phyloP scores from a whole-genome alignment of 2,329 filamentous ascomycete species.

The Alternaria sp. region DNA sequence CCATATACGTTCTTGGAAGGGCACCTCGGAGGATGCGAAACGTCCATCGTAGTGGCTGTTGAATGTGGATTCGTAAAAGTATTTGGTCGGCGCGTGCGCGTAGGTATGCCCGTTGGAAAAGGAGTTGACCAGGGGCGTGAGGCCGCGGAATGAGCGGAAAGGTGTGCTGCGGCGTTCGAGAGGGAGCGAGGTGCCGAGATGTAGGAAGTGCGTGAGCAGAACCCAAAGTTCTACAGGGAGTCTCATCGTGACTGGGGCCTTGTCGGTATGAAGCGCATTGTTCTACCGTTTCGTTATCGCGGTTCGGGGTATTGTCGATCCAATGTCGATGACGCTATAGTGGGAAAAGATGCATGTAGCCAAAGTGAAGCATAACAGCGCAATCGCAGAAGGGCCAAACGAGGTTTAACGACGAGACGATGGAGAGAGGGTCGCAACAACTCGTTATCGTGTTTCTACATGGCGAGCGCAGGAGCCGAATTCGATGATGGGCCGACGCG shows the following conservation, averaged over 20 bases:
- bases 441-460: conserved; percentile 9
- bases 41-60: conserved; percentile 64
- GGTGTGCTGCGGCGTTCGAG: conserved; percentile 9
- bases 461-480: neutral
- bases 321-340: neutral
- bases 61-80: conserved; percentile 53
- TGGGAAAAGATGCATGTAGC: neutral
- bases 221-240: neutral
- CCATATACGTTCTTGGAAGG: conserved; percentile 54
- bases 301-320: neutral
- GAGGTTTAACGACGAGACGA: neutral
- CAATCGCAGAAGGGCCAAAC: neutral
- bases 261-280: conserved; percentile 7
- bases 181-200: conserved; percentile 8
- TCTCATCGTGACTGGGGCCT: conserved; percentile 7
- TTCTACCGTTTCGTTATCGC: neutral
- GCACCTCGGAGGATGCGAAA: conserved; percentile 57
- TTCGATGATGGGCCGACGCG: neutral
- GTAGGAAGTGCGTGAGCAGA: neutral
- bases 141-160: conserved; percentile 18
- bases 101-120: conserved; percentile 22
- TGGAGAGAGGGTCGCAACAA: neutral
- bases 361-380: neutral
- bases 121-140: conserved; percentile 27
- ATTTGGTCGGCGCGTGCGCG: conserved; percentile 27